Evolutionary conservation across 2,329 filamentous ascomycete genomes (phyloP).

Genomic region (Cytospora schulzeri): DNA sequence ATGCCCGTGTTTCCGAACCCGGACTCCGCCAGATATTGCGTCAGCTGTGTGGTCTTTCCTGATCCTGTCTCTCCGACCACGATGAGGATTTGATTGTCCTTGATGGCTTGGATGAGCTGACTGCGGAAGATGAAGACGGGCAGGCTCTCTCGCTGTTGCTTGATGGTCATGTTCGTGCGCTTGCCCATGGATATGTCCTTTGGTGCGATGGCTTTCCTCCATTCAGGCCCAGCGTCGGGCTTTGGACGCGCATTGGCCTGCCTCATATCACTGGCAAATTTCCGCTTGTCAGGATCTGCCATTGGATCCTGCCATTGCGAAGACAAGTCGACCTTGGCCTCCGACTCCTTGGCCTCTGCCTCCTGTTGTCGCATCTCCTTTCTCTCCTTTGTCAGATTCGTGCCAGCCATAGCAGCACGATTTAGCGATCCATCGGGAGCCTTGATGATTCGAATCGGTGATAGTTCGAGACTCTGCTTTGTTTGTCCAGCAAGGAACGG

Average conservation of each 20-base stretch:
- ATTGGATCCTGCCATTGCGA: constrained; percentile 98
- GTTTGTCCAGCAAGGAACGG: constrained; percentile 96
- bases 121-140: constrained; percentile 88
- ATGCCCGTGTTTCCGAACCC: constrained; percentile 86
- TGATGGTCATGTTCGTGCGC: constrained; percentile 88
- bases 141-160: constrained; percentile 86
- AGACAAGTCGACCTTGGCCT: constrained; percentile 78
- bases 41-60: constrained; percentile 95
- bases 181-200: constrained; percentile 83
- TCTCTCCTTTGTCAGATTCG: constrained; percentile 83
- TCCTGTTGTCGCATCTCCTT: constrained; percentile 89
- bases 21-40: constrained; percentile 90
- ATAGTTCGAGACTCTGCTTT: constrained; percentile 91
- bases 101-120: constrained; percentile 84
- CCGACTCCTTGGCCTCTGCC: constrained; percentile 75
- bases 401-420: constrained; percentile 91
- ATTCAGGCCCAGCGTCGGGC: constrained; percentile 78
- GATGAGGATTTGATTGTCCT: constrained; percentile 87
- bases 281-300: constrained; percentile 79
- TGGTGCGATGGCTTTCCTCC: constrained; percentile 81
- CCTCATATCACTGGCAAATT: constrained; percentile 86
- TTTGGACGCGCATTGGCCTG: constrained; percentile 63
- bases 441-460: constrained; percentile 94
- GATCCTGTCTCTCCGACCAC: constrained; percentile 97
- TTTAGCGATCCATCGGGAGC: constrained; percentile 98